Conservation (phyloP, 2,329 filamentous ascomycete species). For the Fusarium clavum region DNA sequence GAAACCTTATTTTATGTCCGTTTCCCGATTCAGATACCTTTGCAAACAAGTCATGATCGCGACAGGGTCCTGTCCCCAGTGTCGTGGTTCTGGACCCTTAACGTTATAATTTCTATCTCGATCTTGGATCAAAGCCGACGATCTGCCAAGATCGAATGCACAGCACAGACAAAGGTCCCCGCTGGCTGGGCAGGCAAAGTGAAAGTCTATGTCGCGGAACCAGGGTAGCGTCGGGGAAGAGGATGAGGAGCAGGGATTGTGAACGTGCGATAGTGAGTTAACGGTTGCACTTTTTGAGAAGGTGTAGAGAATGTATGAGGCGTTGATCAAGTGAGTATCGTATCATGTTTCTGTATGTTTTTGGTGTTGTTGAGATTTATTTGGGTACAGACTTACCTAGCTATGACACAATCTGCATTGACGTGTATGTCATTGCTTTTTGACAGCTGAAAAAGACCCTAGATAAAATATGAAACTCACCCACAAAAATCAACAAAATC, state of each 20-base stretch:
- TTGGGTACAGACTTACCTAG: not conserved
- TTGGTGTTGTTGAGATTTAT: not conserved
- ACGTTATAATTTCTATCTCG: constrained; percentile 6
- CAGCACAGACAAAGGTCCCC: not conserved
- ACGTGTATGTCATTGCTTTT: constrained; percentile 13
- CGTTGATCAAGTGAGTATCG: not conserved
- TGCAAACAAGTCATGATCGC: constrained; percentile 8
- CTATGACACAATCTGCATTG: not conserved
- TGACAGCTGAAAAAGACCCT: constrained; percentile 9
- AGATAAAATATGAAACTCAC: not conserved
- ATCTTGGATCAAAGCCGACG: constrained; percentile 17
- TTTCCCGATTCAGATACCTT: constrained; percentile 21
- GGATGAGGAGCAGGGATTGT: constrained; percentile 5
- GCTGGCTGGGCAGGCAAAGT: not conserved
- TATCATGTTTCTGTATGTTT: constrained; percentile 13
- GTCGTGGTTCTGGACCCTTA: constrained; percentile 28
- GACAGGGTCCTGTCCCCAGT: not conserved
- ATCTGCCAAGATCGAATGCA: constrained; percentile 32
- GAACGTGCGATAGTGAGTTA: constrained; percentile 2
- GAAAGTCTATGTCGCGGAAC: not conserved
- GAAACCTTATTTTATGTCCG: not conserved
- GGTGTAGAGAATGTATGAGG: not conserved
- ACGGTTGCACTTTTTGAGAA: not conserved
- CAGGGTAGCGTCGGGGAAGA: constrained; percentile 14
- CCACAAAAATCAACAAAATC: not conserved